phyloP scores from a whole-genome alignment of 2,329 filamentous ascomycete genomes.

The Cadophora gregata region DNA sequence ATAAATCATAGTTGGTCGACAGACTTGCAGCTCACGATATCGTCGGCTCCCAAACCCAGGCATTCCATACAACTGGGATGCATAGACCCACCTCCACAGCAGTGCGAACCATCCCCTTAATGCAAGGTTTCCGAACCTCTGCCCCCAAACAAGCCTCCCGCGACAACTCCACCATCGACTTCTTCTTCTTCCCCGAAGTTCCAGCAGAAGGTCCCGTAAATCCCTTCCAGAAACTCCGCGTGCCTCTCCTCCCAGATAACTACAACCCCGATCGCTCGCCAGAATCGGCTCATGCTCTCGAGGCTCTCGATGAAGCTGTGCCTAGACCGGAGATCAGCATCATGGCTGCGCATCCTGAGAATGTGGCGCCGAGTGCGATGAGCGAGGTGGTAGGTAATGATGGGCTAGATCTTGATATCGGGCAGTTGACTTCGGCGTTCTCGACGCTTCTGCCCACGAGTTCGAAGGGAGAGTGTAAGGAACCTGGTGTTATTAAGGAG shows the following conservation, averaged over 20 bases:
- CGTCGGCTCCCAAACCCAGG: conserved; percentile 27
- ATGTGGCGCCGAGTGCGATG: conserved; percentile 57
- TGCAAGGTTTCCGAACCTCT: conserved; percentile 66
- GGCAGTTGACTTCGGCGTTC: conserved; percentile 53
- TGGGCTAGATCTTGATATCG: conserved; percentile 56
- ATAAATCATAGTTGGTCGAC: conserved; percentile 36
- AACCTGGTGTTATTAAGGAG: conserved; percentile 57
- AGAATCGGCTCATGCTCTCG: conserved; percentile 49
- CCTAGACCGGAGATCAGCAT: conserved; percentile 56
- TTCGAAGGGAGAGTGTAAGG: conserved; percentile 27
- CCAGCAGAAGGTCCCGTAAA: conserved; percentile 40
- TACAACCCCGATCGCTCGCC: conserved; percentile 46
- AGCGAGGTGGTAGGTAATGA: conserved; percentile 61
- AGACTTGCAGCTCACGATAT: conserved; percentile 38
- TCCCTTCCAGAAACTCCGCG: conserved; percentile 53
- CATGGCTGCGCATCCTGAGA: conserved; percentile 61
- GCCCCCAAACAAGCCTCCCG: conserved; percentile 47
- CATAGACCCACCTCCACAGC: conserved; percentile 46
- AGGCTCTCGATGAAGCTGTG: conserved; percentile 51
- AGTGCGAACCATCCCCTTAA: conserved; percentile 58
- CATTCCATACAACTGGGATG: conserved; percentile 37
- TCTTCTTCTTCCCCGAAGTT: conserved; percentile 57
- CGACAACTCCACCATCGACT: conserved; percentile 49
- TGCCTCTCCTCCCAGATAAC: conserved; percentile 67
- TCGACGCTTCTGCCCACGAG: conserved; percentile 47